Base-by-base conservation (phyloP, 2,329 filamentous ascomycete genomes). In the Penicillium paneum region DNA sequence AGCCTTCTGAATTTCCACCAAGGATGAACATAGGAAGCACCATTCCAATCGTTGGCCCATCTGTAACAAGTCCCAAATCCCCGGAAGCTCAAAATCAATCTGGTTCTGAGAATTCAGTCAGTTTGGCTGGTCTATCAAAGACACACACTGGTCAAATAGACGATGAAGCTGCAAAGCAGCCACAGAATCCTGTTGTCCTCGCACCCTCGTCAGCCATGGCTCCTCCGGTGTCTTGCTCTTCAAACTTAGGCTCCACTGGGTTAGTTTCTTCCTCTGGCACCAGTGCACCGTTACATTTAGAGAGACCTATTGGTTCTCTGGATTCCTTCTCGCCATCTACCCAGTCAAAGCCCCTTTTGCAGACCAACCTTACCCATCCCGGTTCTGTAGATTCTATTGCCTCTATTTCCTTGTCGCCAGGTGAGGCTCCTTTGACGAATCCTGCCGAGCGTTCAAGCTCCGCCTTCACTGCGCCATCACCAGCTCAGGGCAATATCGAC, bases 1-100 rank as follows among this genome's bases (percentile, higher is more conserved):
- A 59, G 8, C 73, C 73, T 8, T 66, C 67, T 7, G 67, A 74
- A 10, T 74, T 69, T 61, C 43, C 61, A 12, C 39, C 61, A 5
- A 55, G 58, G 38, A 52, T 13, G 21, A 53, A 34, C 17, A 42
- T 56, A 24, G 39, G 13, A 15, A 10, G 39, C 21, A 29, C 31
- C 11, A 19, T 28, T 5, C 19, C 44, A 13, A 15, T 11, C 1
- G 12, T 41, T 17, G 26, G 35, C 15, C 12, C 28, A 28, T 26
- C 50, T 32, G 19, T 29, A 19, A 32, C 15, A n/a, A 47, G 19
- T 38, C 35, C n/a, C n/a, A 34, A 26, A 10, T 35, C 50, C n/a
- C 15, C 15, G 7, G 17, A 42, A 21, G 32, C 32, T n/a, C 17
- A 43, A 26, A 31, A 42, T 17, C 24, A 40, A 24, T 15, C 31